A percentile compares a stretch with the other conserved stretches of the same genome.
phyloP scores from a whole-genome alignment of 2,329 filamentous ascomycete species.

The Cytospora piceicola region DNA sequence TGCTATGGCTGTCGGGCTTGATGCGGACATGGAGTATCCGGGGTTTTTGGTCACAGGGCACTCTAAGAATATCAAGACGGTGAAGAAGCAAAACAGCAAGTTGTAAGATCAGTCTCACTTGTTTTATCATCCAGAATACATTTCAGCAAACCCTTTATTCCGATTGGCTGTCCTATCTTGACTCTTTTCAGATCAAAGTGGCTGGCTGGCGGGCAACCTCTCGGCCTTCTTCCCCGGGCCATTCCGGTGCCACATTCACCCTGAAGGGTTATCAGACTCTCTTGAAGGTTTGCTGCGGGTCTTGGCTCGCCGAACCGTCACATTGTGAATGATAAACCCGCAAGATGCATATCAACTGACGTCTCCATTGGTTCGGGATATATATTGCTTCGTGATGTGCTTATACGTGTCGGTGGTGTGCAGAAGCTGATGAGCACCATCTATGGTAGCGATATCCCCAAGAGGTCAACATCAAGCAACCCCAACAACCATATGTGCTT shows the following conservation, averaged over 20 bases:
- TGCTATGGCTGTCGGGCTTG: constrained; percentile 50
- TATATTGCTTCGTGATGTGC: background rate
- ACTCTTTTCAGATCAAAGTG: background rate
- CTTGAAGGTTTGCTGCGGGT: background rate
- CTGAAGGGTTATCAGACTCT: background rate
- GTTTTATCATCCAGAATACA: background rate
- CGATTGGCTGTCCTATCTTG: background rate
- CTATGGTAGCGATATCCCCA: too few relatives aligned
- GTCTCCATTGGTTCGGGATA: background rate
- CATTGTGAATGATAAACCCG: background rate
- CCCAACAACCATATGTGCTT: background rate
- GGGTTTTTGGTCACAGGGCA: constrained; percentile 50
- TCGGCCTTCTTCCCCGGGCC: too few relatives aligned
- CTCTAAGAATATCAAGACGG: constrained; percentile 46
- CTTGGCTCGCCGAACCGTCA: background rate
- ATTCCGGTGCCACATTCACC: background rate
- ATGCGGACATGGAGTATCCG: constrained; percentile 55
- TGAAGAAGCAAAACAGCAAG: constrained; percentile 41
- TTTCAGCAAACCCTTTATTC: background rate
- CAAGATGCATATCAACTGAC: background rate
- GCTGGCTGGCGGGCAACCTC: background rate
- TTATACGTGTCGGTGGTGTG: background rate
- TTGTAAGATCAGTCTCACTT: constrained; percentile 7
- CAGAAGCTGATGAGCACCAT: too few relatives aligned
- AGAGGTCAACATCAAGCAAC: background rate